Base-by-base conservation (phyloP, 31 red algal genomes). In the Odonthalia washingtoniensis region DNA sequence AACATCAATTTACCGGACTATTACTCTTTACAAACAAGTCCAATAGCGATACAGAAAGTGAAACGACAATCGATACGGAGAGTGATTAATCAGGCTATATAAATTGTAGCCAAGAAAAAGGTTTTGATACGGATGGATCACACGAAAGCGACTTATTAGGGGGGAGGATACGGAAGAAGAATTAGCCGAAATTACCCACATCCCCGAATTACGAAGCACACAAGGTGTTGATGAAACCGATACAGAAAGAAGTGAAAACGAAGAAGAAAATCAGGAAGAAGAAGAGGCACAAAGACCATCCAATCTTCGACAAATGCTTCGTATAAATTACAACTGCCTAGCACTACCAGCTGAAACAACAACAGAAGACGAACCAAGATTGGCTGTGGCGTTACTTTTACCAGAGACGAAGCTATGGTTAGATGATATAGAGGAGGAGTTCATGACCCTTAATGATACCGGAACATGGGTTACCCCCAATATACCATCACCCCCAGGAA, bases 381-480 rank as follows among this genome's bases (percentile, higher is more conserved):
- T 83, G 5, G 39, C 24, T 16, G 80, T 69, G 46, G 80, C 80
- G 31, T 6, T 46, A 40, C 26, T 9, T 18, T 68, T 41, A 44
- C 80, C 60, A 18, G 61, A 83, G 39, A 69, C 33, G 60, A 35
- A 38, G 6, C 70, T 42, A 35, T 83, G 80, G 63, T 21, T 63
- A 16, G 32, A 65, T 18, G 31, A 61, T 44, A 83, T 83, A 9
- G 52, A 44, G 27, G 80, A 68, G 70, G 80, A 83, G 21, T 67
- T 70, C 60, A 12, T 45, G 27, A 68, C 80, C 39, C 35, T 84
- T 24, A 12, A 46, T 21, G 40, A 84, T 21, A 45, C 64, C 32
- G 17, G 65, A 21, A 70, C 81, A 28, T 84, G 65, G 28, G 40
- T 39, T 46, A 35, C 52, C 18, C 69, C 69, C 0, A n/a, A n/a